Evolutionary conservation across 768 basidiomycete species (phyloP).

Genomic region (Omphalotus guepiniiformis): DNA sequence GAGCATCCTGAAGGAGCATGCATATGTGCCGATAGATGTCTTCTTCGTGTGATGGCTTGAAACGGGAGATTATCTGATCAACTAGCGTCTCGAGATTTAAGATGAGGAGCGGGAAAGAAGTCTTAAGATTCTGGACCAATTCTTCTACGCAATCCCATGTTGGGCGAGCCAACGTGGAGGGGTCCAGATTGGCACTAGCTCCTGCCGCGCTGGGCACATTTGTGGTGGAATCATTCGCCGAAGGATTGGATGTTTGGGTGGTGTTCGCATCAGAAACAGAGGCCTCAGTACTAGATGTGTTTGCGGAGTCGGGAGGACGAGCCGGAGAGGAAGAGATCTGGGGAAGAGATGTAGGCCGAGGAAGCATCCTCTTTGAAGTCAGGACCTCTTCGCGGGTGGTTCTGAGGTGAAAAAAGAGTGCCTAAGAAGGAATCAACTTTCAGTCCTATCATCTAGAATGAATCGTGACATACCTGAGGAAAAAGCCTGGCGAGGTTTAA

Average conservation of each 20-base stretch:
- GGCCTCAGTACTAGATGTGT: slow-evolving; percentile 23
- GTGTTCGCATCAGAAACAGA: slow-evolving; percentile 12
- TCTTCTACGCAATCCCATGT: slow-evolving; percentile 93
- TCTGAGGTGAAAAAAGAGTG: slow-evolving; percentile 91
- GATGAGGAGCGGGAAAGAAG: slow-evolving; percentile 90
- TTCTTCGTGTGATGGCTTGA: slow-evolving; percentile 88
- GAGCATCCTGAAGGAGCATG: slow-evolving; percentile 82
- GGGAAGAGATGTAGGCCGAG: slow-evolving; percentile 18
- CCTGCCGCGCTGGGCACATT: slow-evolving; percentile 11
- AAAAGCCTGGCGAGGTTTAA: slow-evolving; percentile 86
- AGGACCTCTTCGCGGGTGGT: slow-evolving; percentile 74
- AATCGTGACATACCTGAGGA: slow-evolving; percentile 68
- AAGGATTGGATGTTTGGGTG: slow-evolving; percentile 8
- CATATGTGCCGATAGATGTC: slow-evolving; percentile 90
- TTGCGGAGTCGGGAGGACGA: slow-evolving; percentile 17
- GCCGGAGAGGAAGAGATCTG: slow-evolving; percentile 1
- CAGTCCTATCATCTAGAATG: not conserved
- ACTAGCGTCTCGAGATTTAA: slow-evolving; percentile 96
- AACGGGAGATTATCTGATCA: slow-evolving; percentile 86
- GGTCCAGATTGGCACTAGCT: slow-evolving; percentile 16
- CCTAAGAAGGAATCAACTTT: slow-evolving; percentile 42
- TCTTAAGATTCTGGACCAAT: slow-evolving; percentile 89
- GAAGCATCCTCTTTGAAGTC: slow-evolving; percentile 33
- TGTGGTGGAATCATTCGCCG: slow-evolving; percentile 13
- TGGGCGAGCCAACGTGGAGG: slow-evolving; percentile 44